A percentile compares a stretch with the other conserved stretches of the same genome.
phyloP scores from a whole-genome alignment of 345 rosid species.

The Cardamine resedifolia region DNA sequence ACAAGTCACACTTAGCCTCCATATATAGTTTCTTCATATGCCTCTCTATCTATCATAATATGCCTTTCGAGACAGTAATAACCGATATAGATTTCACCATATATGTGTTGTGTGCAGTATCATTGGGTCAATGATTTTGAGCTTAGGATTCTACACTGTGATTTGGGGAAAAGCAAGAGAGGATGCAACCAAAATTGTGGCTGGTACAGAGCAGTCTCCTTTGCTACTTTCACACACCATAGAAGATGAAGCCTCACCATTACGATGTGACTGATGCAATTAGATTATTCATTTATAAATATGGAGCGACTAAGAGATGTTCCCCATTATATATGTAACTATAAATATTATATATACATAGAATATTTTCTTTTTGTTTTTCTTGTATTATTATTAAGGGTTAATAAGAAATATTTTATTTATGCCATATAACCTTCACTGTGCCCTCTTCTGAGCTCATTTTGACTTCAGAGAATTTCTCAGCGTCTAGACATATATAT shows the following conservation, averaged over 20 bases:
- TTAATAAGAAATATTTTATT: neutral
- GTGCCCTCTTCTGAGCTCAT: neutral
- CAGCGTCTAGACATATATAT: too few relatives aligned
- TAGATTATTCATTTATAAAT: neutral
- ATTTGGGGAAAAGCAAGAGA: conserved; percentile 50
- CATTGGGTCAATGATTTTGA: conserved; percentile 38
- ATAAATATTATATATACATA: neutral
- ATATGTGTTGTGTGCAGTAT: conserved; percentile 27
- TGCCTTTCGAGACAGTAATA: neutral
- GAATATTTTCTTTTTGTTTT: neutral
- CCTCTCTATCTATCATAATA: neutral
- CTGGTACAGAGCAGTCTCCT: conserved; percentile 24
- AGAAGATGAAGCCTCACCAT: conserved; percentile 22
- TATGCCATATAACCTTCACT: neutral
- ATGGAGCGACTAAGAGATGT: neutral
- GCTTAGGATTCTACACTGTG: conserved; percentile 35
- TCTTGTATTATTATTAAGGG: neutral
- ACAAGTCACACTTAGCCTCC: neutral
- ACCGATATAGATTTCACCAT: neutral
- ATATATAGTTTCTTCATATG: neutral
- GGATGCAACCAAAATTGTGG: neutral
- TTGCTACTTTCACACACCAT: conserved; percentile 6
- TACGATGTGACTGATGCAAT: conserved; percentile 22
- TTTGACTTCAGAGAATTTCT: neutral
- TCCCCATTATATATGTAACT: neutral